Evolutionary conservation across 176 grass and related monocot genomes (phyloP).

Genomic region (Triticum monococcum): DNA sequence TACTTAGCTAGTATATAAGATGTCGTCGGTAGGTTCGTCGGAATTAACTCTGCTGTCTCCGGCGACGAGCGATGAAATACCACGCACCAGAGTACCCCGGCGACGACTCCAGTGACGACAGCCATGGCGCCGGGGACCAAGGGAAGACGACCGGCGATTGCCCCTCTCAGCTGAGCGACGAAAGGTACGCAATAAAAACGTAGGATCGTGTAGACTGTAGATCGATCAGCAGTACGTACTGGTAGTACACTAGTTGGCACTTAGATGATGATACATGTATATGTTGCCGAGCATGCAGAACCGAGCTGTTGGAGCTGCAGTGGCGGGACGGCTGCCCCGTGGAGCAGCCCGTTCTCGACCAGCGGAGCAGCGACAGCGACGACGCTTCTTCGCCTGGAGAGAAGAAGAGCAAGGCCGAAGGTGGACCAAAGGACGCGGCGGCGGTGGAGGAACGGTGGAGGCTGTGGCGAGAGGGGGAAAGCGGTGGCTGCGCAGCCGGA

Average conservation of each 20-base stretch:
- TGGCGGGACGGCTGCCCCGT: slow-evolving; percentile 24
- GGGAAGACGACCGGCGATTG: neutral
- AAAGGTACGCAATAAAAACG: neutral
- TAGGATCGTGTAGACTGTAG: neutral
- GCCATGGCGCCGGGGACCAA: neutral
- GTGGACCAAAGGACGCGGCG: neutral
- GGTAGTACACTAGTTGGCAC: neutral
- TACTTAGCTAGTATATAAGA: no score
- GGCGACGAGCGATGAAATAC: neutral
- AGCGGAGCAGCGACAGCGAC: neutral
- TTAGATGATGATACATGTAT: neutral
- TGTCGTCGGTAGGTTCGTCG: neutral
- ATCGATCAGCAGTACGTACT: neutral
- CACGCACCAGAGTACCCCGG: neutral
- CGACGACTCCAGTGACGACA: neutral
- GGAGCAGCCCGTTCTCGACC: neutral
- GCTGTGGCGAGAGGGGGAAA: neutral
- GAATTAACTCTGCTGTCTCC: neutral
- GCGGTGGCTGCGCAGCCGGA: neutral
- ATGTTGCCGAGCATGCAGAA: neutral
- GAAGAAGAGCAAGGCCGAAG: neutral
- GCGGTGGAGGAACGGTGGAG: slow-evolving; percentile 19
- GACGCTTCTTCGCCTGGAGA: neutral
- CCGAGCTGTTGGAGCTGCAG: slow-evolving; percentile 13
- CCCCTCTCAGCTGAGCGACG: neutral